Conservation (phyloP, 192 early-diverging fungal genomes). For the Jimgerdemannia lactiflua region DNA sequence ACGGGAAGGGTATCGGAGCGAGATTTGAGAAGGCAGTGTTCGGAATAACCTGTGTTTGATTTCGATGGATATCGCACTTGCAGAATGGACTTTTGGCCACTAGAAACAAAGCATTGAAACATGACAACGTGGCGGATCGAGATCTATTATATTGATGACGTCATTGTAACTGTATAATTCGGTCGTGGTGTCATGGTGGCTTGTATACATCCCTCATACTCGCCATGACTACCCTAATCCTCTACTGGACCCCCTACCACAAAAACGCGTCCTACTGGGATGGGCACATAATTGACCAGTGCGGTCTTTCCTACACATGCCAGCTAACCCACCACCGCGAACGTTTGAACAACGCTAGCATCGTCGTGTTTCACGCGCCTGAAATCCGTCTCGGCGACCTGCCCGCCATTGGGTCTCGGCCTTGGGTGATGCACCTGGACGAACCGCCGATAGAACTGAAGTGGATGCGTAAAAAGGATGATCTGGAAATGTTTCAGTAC, state of each 20-base stretch:
- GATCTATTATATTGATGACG: too few species aligned
- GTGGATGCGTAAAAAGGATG: background rate
- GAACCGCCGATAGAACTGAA: background rate
- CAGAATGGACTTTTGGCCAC: too few species aligned
- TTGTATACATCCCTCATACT: too few species aligned
- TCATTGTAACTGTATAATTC: too few species aligned
- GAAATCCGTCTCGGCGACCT: constrained; percentile 7
- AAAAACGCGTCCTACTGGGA: constrained; percentile 1
- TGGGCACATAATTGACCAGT: constrained; percentile 11
- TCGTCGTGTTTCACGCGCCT: constrained; percentile 19
- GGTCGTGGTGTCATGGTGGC: too few species aligned
- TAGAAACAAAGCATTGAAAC: too few species aligned
- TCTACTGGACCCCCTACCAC: background rate
- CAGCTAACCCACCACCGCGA: constrained; percentile 14
- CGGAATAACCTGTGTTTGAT: too few species aligned
- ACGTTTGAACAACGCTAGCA: constrained; percentile 10
- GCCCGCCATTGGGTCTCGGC: background rate
- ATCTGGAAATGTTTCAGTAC: background rate
- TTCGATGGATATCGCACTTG: too few species aligned
- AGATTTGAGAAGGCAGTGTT: too few species aligned
- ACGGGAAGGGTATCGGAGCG: too few species aligned
- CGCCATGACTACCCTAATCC: background rate
- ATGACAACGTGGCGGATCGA: too few species aligned
- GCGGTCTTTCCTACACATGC: constrained; percentile 21
- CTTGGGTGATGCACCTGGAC: background rate